These are phyloP conservation scores for Lophium mytilinum DNA, from an alignment of 495 filamentous ascomycete species.

Conservation along the genomic window DNA sequence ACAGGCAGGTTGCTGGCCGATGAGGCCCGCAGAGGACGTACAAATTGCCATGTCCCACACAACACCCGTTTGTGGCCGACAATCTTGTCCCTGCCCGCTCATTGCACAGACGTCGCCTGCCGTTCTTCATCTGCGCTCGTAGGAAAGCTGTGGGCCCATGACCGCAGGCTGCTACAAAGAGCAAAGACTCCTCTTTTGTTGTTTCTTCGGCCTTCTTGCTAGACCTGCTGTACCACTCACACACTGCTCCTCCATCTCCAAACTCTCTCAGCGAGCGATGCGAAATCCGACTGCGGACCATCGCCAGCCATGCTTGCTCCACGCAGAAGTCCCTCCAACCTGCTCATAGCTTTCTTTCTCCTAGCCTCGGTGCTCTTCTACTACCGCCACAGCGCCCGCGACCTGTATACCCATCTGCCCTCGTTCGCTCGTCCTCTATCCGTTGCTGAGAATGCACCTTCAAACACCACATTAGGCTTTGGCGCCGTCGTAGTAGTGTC, in stretches of 20 bases:
- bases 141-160: not conserved
- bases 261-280: not conserved
- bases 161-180: not conserved
- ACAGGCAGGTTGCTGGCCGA: too few relatives aligned
- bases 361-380: constrained; percentile 5
- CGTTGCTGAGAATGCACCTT: constrained; percentile 3
- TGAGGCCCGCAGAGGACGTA: too few relatives aligned
- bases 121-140: too few relatives aligned
- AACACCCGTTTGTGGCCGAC: too few relatives aligned
- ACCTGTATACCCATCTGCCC: constrained; percentile 5
- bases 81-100: too few relatives aligned
- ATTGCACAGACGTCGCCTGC: too few relatives aligned
- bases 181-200: not conserved
- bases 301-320: constrained; percentile 15
- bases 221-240: not conserved
- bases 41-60: too few relatives aligned
- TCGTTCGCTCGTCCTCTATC: not conserved
- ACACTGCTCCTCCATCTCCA: not conserved
- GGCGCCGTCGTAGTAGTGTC: constrained; percentile 32
- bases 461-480: constrained; percentile 25
- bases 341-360: constrained; percentile 11
- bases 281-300: not conserved
- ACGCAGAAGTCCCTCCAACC: constrained; percentile 8
- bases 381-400: constrained; percentile 16
- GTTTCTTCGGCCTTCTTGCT: not conserved